Conservation (phyloP, 257 asterid species). For the Phtheirospermum japonicum region DNA sequence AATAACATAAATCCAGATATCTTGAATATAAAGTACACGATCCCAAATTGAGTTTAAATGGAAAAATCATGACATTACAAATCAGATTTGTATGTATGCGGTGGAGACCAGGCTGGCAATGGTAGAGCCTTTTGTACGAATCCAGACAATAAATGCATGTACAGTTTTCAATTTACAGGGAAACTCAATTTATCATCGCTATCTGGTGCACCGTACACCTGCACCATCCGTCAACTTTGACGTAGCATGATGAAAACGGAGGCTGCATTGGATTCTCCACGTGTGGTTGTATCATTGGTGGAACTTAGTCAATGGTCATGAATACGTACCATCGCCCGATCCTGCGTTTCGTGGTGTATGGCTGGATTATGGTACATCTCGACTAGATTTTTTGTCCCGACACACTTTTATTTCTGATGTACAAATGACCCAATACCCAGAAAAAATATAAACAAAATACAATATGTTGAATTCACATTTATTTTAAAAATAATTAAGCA, state of each 20-base stretch:
- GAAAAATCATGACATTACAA: too few relatives aligned
- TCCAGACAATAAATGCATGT: not conserved
- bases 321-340: not conserved
- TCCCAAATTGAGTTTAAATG: too few relatives aligned
- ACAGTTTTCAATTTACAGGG: too few relatives aligned
- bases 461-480: too few relatives aligned
- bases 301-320: slow-evolving; percentile 16
- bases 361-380: not conserved
- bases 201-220: slow-evolving; percentile 28
- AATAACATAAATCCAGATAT: too few relatives aligned
- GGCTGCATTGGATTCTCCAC: slow-evolving; percentile 28
- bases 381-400: slow-evolving; percentile 21
- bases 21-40: too few relatives aligned
- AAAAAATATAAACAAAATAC: too few relatives aligned
- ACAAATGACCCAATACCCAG: not conserved
- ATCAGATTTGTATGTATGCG: not conserved
- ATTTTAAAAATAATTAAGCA: too few relatives aligned
- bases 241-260: not conserved
- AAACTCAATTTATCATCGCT: slow-evolving; percentile 3
- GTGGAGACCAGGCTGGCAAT: slow-evolving; percentile 34
- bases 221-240: slow-evolving; percentile 18
- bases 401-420: not conserved
- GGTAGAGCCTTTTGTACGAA: slow-evolving; percentile 27
- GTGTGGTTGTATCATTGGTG: not conserved
- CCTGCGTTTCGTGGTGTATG: slow-evolving; percentile 15